Evolutionary conservation across 805 yeast species (phyloP), one percentile per base, ranked within the genome.

Genomic region (Ogataea nitratoaversa): DNA sequence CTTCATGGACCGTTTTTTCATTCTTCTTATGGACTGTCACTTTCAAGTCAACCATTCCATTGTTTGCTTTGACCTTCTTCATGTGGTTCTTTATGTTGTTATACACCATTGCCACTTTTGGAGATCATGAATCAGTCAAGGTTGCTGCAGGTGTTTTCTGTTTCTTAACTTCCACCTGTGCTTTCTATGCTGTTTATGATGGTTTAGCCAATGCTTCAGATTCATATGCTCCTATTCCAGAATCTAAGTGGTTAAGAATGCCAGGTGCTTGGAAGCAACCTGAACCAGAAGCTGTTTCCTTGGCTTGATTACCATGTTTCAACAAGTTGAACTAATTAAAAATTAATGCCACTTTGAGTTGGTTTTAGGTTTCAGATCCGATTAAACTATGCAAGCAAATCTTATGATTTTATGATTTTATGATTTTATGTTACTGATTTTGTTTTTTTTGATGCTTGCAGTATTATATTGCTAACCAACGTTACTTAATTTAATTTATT

Each of bases 1-100:
- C 74, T 4, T 71, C 71, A 1, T 72, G 79, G 79, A 66, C 70
- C 7, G 65, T 75, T 5, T 73, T 70, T 53, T 65, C 72, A 27
- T 65, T 68, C 41, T 46, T 72, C 43, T 59, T 71, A 54, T 60
- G 73, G 62, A 34, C 63, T 27, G 59, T 63, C 28, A 70, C 76
- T 2, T 58, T 68, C 44, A 74, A 70, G 50, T 63, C 76, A 6
- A 70, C 77, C 2, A 40, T 67, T 13, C 62, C 67, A 32, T 57
- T 70, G 42, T 55, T 63, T 43, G 52, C 45, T 5, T 58, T 69
- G 33, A 67, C 72, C 34, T 54, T 67, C 49, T 60, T 59, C 41
- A 63, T 70, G 42, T 65, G 67, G 55, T 56, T 68, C 52, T 72
- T 71, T 40, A 68, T 66, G 53, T 52, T 71, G 38, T 46, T 67